phyloP scores from a whole-genome alignment of 148 eudicot species.

The Talinum fruticosum region DNA sequence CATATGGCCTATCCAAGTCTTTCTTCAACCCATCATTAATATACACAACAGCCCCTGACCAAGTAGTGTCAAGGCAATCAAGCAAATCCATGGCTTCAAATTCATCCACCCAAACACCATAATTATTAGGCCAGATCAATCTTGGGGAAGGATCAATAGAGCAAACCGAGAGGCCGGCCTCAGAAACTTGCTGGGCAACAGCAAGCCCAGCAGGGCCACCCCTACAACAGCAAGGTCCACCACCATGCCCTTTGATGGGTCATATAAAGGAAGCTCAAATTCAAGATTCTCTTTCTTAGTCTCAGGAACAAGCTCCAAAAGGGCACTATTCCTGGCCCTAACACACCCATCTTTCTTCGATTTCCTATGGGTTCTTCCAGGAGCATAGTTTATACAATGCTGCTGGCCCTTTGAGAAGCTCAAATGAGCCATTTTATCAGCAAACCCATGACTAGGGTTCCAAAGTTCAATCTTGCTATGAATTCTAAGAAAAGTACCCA shows the following conservation, averaged over 20 bases:
- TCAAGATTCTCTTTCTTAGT: constrained; percentile 90
- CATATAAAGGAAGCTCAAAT: constrained; percentile 84
- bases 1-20: constrained; percentile 82
- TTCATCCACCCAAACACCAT: constrained; percentile 99
- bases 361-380: constrained; percentile 35
- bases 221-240: constrained; percentile 90
- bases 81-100: constrained; percentile 99
- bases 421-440: constrained; percentile 47
- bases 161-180: constrained; percentile 87
- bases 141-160: constrained; percentile 88
- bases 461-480: constrained; percentile 73
- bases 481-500: constrained; percentile 79
- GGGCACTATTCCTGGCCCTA: constrained; percentile 57
- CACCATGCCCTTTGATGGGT: constrained; percentile 65
- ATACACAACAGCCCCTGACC: constrained; percentile 90
- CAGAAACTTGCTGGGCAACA: constrained; percentile 92
- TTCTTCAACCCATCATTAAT: constrained; percentile 62
- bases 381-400: constrained; percentile 29
- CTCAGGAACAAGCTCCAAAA: constrained; percentile 86
- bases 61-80: constrained; percentile 92
- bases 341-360: constrained; percentile 32
- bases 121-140: constrained; percentile 97
- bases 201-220: constrained; percentile 99
- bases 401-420: constrained; percentile 32
- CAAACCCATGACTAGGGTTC: constrained; percentile 55